Conservation (phyloP, 2,329 filamentous ascomycete genomes). For the Thermoascus crustaceus region DNA sequence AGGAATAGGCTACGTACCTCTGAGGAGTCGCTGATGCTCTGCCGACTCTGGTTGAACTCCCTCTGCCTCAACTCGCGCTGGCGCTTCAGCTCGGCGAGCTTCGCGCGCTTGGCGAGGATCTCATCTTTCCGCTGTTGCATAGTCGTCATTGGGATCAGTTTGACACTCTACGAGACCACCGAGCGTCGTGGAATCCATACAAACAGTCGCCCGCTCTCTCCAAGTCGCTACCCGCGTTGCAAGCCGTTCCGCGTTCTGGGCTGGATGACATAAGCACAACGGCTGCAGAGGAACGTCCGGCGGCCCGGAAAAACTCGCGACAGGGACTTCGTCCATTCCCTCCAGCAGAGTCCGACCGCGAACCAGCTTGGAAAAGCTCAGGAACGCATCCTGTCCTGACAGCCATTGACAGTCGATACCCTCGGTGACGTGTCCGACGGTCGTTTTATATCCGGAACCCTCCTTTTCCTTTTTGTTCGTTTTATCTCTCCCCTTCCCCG, state of each 20-base stretch:
- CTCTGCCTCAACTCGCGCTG: constrained; percentile 77
- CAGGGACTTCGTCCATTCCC: constrained; percentile 27
- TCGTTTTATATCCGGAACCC: constrained; percentile 21
- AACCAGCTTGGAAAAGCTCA: constrained; percentile 1
- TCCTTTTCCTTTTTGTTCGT: constrained; percentile 22
- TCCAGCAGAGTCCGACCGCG: constrained; percentile 18
- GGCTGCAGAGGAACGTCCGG: constrained; percentile 17
- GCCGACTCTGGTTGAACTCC: constrained; percentile 62
- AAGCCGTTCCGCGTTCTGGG: constrained; percentile 1
- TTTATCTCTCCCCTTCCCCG: constrained; percentile 30
- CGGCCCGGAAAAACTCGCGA: constrained; percentile 38
- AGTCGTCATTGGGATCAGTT: constrained; percentile 19
- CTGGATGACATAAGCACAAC: constrained; percentile 32
- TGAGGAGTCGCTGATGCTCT: constrained; percentile 58
- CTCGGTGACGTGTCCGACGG: constrained; percentile 15
- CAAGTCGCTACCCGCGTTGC: too few species aligned
- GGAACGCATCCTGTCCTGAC: constrained; percentile 11
- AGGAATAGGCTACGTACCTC: constrained; percentile 52
- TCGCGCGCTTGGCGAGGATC: constrained; percentile 92
- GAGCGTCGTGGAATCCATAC: neutral
- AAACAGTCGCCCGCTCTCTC: too few species aligned
- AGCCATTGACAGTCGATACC: constrained; percentile 33
- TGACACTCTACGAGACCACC: neutral
- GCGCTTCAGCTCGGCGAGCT: constrained; percentile 90
- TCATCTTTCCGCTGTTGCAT: constrained; percentile 79